A percentile compares a stretch with the other conserved stretches of the same genome.
These are phyloP conservation scores for Pyrenophora graminea DNA, from an alignment of 2,329 filamentous ascomycete species.

Conservation along the genomic window DNA sequence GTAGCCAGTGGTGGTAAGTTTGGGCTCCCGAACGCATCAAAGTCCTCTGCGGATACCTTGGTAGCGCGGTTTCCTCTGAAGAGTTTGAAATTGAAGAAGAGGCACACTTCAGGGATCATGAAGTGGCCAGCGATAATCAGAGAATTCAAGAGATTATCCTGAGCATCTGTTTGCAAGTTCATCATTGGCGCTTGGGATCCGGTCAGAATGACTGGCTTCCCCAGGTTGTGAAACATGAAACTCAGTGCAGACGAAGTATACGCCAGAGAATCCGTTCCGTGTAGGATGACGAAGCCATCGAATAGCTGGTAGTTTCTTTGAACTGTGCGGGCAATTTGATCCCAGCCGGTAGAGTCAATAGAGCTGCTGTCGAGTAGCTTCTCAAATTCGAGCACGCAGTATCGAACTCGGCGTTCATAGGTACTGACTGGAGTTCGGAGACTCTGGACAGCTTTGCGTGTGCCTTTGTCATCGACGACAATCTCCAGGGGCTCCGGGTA, in stretches of 20 bases:
- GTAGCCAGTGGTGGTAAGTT: slow-evolving; percentile 81
- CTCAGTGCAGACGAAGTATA: slow-evolving; percentile 89
- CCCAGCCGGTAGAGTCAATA: slow-evolving; percentile 85
- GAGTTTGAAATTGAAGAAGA: slow-evolving; percentile 91
- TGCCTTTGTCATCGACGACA: slow-evolving; percentile 55
- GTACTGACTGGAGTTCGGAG: slow-evolving; percentile 79
- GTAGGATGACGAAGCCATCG: slow-evolving; percentile 88
- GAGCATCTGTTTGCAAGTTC: slow-evolving; percentile 85
- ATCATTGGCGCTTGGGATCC: slow-evolving; percentile 76
- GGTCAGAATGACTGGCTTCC: slow-evolving; percentile 88
- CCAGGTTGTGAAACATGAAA: slow-evolving; percentile 90
- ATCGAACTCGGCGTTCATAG: slow-evolving; percentile 80
- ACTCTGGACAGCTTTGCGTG: slow-evolving; percentile 62
- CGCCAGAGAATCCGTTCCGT: slow-evolving; percentile 84
- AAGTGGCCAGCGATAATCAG: slow-evolving; percentile 91
- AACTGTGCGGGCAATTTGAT: slow-evolving; percentile 78
- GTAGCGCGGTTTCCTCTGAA: slow-evolving; percentile 87
- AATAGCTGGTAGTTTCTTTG: slow-evolving; percentile 84
- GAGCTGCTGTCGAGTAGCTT: slow-evolving; percentile 87
- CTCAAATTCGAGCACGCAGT: slow-evolving; percentile 81
- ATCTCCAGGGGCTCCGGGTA: slow-evolving; percentile 61
- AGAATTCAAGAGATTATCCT: slow-evolving; percentile 85
- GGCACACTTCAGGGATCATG: slow-evolving; percentile 87
- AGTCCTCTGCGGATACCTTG: slow-evolving; percentile 84
- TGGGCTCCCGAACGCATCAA: slow-evolving; percentile 86